phyloP scores from a whole-genome alignment of 139 green algal genomes.

The Tetraselmis striata region DNA sequence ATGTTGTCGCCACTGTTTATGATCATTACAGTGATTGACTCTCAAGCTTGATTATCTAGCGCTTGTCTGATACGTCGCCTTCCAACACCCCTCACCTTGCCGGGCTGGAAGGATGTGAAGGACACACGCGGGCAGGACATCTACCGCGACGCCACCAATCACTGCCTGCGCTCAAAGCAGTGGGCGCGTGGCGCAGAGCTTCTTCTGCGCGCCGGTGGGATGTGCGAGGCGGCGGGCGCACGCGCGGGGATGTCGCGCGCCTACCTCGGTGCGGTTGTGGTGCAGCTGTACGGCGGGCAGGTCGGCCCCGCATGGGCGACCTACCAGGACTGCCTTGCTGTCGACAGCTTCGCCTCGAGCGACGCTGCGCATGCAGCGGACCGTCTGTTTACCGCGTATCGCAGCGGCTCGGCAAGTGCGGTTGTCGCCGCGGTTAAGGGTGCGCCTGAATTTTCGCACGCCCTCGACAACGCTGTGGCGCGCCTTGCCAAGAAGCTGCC shows the following conservation, averaged over 20 bases:
- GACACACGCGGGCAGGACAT: not conserved
- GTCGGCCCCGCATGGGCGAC: slow-evolving; percentile 42
- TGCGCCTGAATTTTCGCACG: not conserved
- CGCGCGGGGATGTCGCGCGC: slow-evolving; percentile 46
- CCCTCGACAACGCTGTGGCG: slow-evolving; percentile 23
- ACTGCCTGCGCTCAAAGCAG: slow-evolving; percentile 20
- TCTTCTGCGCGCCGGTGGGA: slow-evolving; percentile 53
- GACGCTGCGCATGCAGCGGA: slow-evolving; percentile 69
- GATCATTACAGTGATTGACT: too few species aligned
- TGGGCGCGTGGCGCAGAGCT: slow-evolving; percentile 45
- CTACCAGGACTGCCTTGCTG: slow-evolving; percentile 56
- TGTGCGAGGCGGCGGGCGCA: slow-evolving; percentile 29
- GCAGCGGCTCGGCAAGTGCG: slow-evolving; percentile 20
- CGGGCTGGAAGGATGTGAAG: not conserved
- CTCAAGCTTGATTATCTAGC: too few species aligned
- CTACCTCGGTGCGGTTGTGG: slow-evolving; percentile 65
- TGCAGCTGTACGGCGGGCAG: slow-evolving; percentile 50
- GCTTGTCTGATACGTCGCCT: too few species aligned
- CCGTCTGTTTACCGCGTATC: slow-evolving; percentile 66
- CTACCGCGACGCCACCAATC: slow-evolving; percentile 13
- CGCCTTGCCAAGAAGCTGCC: slow-evolving; percentile 45
- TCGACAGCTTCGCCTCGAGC: slow-evolving; percentile 55
- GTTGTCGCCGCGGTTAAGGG: slow-evolving; percentile 15
- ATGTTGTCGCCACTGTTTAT: too few species aligned
- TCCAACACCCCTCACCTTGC: too few species aligned